Percentiles rank a stretch among this genome's conserved stretches.
phyloP scores from a whole-genome alignment of 345 rosid species.

The Sonneratia caseolaris region DNA sequence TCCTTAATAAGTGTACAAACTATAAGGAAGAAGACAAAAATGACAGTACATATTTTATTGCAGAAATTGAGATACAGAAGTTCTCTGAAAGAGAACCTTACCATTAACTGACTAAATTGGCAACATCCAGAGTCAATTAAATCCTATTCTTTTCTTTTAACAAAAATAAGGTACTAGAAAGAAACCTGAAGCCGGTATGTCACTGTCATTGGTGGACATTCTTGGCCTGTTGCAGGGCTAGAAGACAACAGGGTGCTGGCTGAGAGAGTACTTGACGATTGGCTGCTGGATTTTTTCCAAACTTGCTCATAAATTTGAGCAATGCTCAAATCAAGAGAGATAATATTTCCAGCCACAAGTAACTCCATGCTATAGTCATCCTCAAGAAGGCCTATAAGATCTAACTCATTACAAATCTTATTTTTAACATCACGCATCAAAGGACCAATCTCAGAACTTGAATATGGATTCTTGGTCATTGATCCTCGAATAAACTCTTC shows the following conservation, averaged over 20 bases:
- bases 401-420: slow-evolving; percentile 92
- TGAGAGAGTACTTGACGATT: slow-evolving; percentile 52
- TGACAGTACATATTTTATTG: neutral
- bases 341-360: slow-evolving; percentile 93
- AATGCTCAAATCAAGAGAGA: slow-evolving; percentile 91
- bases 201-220: slow-evolving; percentile 88
- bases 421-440: slow-evolving; percentile 98
- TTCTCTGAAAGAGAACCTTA: neutral
- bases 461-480: slow-evolving; percentile 97
- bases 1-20: slow-evolving; percentile 4
- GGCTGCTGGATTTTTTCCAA: slow-evolving; percentile 86
- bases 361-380: slow-evolving; percentile 98
- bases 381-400: slow-evolving; percentile 74
- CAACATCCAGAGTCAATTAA: neutral
- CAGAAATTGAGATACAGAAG: neutral
- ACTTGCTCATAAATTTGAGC: slow-evolving; percentile 98
- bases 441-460: slow-evolving; percentile 95
- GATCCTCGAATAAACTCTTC: slow-evolving; percentile 98
- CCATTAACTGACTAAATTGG: neutral
- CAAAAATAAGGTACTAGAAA: neutral
- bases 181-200: slow-evolving; percentile 97
- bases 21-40: neutral
- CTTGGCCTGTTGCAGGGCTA: slow-evolving; percentile 53
- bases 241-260: slow-evolving; percentile 55
- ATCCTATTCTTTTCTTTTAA: neutral